Conservation (phyloP, 148 eudicot species). For the Arbutus unedo region DNA sequence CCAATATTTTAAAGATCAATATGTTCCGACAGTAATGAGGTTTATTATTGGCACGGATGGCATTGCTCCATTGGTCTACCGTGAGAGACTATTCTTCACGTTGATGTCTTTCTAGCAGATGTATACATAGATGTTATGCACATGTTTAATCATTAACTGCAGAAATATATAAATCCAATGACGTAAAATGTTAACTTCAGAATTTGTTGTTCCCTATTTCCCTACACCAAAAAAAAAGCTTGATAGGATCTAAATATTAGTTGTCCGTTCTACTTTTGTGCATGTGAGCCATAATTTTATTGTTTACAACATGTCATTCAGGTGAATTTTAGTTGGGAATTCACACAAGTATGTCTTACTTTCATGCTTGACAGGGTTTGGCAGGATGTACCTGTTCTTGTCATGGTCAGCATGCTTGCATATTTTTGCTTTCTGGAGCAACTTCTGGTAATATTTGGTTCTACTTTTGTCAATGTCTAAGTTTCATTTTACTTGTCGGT, state of each 20-base stretch:
- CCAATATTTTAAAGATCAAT: neutral
- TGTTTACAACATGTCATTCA: neutral
- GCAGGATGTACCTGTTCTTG: slow-evolving; percentile 53
- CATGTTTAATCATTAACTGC: neutral
- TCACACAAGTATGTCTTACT: slow-evolving; percentile 2
- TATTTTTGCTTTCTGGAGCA: slow-evolving; percentile 60
- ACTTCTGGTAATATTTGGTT: slow-evolving; percentile 43
- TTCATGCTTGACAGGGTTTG: slow-evolving; percentile 39
- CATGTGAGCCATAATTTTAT: neutral
- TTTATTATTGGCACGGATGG: neutral
- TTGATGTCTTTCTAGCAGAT: neutral
- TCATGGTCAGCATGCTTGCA: slow-evolving; percentile 53
- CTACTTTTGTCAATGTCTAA: neutral
- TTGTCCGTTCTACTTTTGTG: neutral
- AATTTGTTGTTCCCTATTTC: slow-evolving; percentile 2
- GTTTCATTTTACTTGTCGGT: neutral
- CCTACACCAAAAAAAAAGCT: neutral
- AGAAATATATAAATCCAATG: neutral
- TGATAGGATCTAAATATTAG: neutral
- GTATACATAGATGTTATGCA: neutral
- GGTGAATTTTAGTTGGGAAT: neutral
- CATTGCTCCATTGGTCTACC: neutral
- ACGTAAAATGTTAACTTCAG: neutral
- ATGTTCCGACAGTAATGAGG: neutral
- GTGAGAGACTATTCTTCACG: neutral